Evolutionary conservation across 768 basidiomycete genomes (phyloP).

Genomic region (Amanita rimosa): DNA sequence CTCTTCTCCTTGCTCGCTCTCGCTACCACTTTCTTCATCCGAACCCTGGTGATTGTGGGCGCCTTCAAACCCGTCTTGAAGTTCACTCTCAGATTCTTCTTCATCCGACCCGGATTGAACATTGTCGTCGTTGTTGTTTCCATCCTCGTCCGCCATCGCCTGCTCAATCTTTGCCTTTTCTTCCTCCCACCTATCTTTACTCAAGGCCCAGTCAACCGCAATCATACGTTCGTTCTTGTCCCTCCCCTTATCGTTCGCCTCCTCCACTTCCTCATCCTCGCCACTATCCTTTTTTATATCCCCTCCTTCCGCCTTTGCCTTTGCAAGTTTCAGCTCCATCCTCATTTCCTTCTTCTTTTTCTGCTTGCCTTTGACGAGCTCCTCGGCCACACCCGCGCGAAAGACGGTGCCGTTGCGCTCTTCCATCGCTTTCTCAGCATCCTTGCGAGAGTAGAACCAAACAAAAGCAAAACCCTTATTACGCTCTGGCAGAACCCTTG

Average conservation of each 20-base stretch:
- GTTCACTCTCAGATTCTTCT: conserved; percentile 23
- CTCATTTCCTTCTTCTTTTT: conserved; percentile 53
- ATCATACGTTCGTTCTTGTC: conserved; percentile 48
- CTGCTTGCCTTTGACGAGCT: conserved; percentile 49
- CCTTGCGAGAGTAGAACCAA: conserved; percentile 81
- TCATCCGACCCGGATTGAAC: conserved; percentile 19
- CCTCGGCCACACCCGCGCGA: conserved; percentile 48
- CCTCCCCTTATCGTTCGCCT: conserved; percentile 21
- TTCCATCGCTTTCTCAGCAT: conserved; percentile 75
- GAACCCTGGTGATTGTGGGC: conserved; percentile 30
- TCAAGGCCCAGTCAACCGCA: conserved; percentile 94
- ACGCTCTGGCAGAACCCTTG: conserved; percentile 13
- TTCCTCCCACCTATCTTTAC: conserved; percentile 87
- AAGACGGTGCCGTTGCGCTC: conserved; percentile 69
- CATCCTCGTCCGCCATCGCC: conserved; percentile 14
- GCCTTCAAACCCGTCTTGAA: conserved; percentile 32
- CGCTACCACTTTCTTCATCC: conserved; percentile 21
- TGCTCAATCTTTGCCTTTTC: conserved; percentile 47
- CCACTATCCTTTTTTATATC: conserved; percentile 21
- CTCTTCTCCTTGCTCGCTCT: conserved; percentile 13
- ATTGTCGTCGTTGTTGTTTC: conserved; percentile 12
- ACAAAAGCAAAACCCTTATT: conserved; percentile 88
- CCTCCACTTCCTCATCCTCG: conserved; percentile 20
- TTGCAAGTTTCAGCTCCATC: conserved; percentile 37
- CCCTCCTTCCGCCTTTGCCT: conserved; percentile 16